These are phyloP conservation scores for Cutaneotrichosporon cutaneum DNA, from an alignment of 1,284 basidiomycete genomes.

Conservation along the genomic window DNA sequence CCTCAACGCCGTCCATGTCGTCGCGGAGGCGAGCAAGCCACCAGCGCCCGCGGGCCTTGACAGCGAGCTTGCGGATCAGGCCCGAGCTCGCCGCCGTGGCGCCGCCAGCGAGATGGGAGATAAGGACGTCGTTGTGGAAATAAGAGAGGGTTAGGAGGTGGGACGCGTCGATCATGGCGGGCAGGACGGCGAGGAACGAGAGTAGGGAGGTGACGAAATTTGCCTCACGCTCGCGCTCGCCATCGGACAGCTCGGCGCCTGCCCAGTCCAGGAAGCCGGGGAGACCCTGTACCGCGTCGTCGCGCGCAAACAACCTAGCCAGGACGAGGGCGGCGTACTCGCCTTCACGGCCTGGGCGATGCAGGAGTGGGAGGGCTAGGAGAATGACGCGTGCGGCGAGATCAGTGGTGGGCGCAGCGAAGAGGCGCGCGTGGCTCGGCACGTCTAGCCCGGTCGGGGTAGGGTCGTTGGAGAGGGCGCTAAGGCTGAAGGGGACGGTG, in stretches of 20 bases:
- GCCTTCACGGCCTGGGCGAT: constrained; percentile 49
- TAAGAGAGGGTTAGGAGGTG: constrained; percentile 39
- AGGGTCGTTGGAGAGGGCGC: constrained; percentile 61
- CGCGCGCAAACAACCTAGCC: constrained; percentile 47
- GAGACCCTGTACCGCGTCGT: constrained; percentile 41
- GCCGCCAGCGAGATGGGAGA: constrained; percentile 43
- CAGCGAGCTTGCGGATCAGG: constrained; percentile 46
- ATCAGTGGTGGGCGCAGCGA: constrained; percentile 61
- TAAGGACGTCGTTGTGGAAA: constrained; percentile 35
- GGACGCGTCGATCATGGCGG: constrained; percentile 34
- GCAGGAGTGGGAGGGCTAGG: constrained; percentile 40
- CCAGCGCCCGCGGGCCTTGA: constrained; percentile 50
- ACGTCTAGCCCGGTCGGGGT: constrained; percentile 58
- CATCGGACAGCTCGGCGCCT: constrained; percentile 34
- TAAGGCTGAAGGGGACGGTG: constrained; percentile 89
- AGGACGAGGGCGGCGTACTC: constrained; percentile 48
- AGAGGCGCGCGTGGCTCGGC: constrained; percentile 68
- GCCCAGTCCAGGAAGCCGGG: constrained; percentile 44
- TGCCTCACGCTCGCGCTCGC: constrained; percentile 41
- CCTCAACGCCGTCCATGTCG: constrained; percentile 79
- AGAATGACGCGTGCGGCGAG: constrained; percentile 59
- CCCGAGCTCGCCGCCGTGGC: constrained; percentile 43
- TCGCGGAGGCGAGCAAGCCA: constrained; percentile 54
- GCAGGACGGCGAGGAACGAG: constrained; percentile 43
- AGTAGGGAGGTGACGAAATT: constrained; percentile 40